phyloP scores from a whole-genome alignment of 2,329 filamentous ascomycete species.

The Neofusicoccum cordaticola region DNA sequence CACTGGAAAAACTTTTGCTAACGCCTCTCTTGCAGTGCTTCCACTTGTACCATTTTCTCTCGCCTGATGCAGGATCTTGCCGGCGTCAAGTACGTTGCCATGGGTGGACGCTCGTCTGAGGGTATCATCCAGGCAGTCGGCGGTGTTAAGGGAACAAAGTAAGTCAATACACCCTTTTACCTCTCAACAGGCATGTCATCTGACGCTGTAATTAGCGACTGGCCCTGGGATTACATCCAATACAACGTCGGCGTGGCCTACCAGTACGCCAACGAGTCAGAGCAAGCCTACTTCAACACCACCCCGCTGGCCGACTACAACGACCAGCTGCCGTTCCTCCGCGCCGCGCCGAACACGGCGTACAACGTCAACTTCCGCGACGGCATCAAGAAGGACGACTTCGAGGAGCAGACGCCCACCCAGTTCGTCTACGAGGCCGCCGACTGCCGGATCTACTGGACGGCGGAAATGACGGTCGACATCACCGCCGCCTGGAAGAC shows the following conservation, averaged over 20 bases:
- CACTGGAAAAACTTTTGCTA: no score
- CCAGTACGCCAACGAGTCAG: conserved; percentile 21
- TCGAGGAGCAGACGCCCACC: conserved; percentile 42
- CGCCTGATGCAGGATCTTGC: conserved; percentile 53
- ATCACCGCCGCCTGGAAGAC: conserved; percentile 55
- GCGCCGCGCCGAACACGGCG: conserved; percentile 26
- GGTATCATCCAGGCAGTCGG: conserved; percentile 56
- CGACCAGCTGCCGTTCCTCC: conserved; percentile 30
- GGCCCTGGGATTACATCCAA: conserved; percentile 32
- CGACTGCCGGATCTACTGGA: conserved; percentile 62
- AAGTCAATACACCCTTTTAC: no score
- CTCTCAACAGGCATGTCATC: no score
- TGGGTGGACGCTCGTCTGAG: conserved; percentile 58
- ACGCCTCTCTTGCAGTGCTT: conserved; percentile 33
- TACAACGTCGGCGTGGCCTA: conserved; percentile 21
- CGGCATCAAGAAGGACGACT: conserved; percentile 44
- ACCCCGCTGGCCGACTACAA: conserved; percentile 34
- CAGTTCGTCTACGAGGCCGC: conserved; percentile 63
- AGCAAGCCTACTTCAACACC: conserved; percentile 28
- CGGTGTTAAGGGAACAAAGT: conserved; percentile 58
- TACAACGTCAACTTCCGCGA: conserved; percentile 39
- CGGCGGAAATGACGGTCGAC: conserved; percentile 54
- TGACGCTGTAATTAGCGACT: conserved; percentile 18
- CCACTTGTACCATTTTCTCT: conserved; percentile 59
- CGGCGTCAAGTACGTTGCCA: conserved; percentile 55